Evolutionary conservation across 306 rosid genomes (phyloP), one percentile per base, ranked within the genome.

Genomic region (Psophocarpus tetragonolobus): DNA sequence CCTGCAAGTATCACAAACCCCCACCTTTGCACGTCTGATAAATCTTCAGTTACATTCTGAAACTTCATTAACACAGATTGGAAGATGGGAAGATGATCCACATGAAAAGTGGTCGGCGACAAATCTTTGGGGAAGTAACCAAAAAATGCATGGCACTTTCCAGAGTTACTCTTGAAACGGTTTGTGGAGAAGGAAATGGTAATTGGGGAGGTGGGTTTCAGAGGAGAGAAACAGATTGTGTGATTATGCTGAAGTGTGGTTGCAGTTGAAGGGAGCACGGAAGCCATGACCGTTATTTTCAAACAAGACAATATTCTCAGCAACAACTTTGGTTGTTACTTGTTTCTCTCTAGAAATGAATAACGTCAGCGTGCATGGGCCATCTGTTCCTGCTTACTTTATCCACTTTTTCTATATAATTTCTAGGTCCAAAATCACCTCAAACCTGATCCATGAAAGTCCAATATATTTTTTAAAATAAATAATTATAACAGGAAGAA

Each of bases 11-110:
- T 72, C 14, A 90, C 70, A 60, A 84, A 74, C 4, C 86, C 90
- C 97, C 95, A 90, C 39, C 84, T 90, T 88, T 88, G 89, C 4
- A 81, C 64, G 17, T 90, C 96, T 33, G 88, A 77, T 23, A 92
- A 70, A 0, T 84, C 92, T 66, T 63, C 92, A 6, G 89, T 84
- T 24, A 76, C 73, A 63, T 81, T 82, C 76, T 88, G 85, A 23
- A 88, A 85, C 51, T 91, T 87, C 81, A 81, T 42, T 39, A 67
- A 76, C 74, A 90, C 92, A 71, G 90, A 83, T 71, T 76, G 87
- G 12, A 91, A 17, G 30, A 77, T 82, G 13, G 93, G 85, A 84
- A 85, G 80, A 30, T 93, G 90, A 26, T 91, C 90, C 56, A 88
- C 29, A 39, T 77, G 85, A 26, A 88, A 70, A 36, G 81, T 56